Evolutionary conservation across 495 filamentous ascomycete genomes (phyloP), one percentile per base, ranked within the genome.

Genomic region (Penicillium cinerascens): DNA sequence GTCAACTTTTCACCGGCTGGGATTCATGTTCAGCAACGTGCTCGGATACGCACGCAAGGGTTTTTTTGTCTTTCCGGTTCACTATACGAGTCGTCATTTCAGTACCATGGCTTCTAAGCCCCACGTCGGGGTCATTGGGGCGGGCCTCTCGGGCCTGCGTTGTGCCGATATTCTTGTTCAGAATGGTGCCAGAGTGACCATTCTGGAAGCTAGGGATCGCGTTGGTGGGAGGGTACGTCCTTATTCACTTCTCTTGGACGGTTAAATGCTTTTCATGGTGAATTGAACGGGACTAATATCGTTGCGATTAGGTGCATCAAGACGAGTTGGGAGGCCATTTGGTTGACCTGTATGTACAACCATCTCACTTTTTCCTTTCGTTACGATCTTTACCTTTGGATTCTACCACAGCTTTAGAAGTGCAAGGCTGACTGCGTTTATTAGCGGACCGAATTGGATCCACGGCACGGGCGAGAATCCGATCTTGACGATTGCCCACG

Each of bases 371-470:
- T 23, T 4, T 9, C 20, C 4, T 27, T 18, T 29, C 8, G 5
- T 40, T 41, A 8, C 11, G 18, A 13, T n/a, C 11, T 16, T 29
- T 7, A 1, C 7, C 9, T 3, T 29, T 29, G 26, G 4, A 13
- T 13, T 22, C 17, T 26, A 42, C 38, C n/a, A n/a, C n/a, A n/a
- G n/a, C n/a, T n/a, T n/a, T n/a, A n/a, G n/a, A n/a, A 8, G 35
- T 15, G 11, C 6, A 20, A 22, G 10, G 22, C 36, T 50, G 22
- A 44, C 41, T 40, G 38, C 22, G 0, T 10, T 35, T 6, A 3
- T n/a, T 52, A 87, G 89, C 18, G 92, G 92, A 6, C 86, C 92
- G 6, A 97, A 97, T 63, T 97, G 92, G 92, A 95, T 96, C 22
- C 92, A 97, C 67, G 93, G 93, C 33, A 87, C 87, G 0, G 78